phyloP scores from a whole-genome alignment of 1,284 basidiomycete species.

The Boletus sp. region DNA sequence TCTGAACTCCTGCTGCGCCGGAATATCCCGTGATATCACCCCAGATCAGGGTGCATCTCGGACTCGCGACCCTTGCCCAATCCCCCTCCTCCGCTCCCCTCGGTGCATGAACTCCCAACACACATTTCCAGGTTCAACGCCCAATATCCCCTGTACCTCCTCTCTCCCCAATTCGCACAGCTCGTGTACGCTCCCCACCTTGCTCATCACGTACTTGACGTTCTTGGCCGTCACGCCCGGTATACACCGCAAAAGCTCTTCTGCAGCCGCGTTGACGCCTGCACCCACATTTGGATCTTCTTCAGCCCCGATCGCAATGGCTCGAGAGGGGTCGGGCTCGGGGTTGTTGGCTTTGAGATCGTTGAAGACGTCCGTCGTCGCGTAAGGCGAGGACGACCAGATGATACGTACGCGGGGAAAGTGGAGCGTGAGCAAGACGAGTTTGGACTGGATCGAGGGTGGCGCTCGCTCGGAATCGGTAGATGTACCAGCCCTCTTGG shows the following conservation, averaged over 20 bases:
- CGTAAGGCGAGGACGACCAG: conserved; percentile 95
- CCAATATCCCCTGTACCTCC: conserved; percentile 74
- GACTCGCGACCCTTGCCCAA: conserved; percentile 7
- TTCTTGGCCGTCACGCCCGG: conserved; percentile 86
- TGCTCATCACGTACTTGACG: conserved; percentile 79
- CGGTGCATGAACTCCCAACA: conserved; percentile 82
- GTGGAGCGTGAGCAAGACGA: conserved; percentile 83
- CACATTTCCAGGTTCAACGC: conserved; percentile 75
- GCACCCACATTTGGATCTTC: conserved; percentile 61
- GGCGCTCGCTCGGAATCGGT: conserved; percentile 40
- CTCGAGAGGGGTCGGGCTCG: conserved; percentile 78
- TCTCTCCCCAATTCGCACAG: conserved; percentile 65
- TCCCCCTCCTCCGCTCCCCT: conserved; percentile 43
- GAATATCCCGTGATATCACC: no score
- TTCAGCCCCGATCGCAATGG: conserved; percentile 78
- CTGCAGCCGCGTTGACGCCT: conserved; percentile 68
- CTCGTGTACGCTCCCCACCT: conserved; percentile 72
- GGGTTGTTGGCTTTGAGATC: conserved; percentile 84
- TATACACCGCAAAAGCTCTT: conserved; percentile 69
- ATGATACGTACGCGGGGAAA: conserved; percentile 92
- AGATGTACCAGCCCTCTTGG: conserved; percentile 47
- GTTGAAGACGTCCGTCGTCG: conserved; percentile 88
- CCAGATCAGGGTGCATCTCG: not conserved
- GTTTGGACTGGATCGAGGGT: conserved; percentile 76
- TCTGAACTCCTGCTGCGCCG: no score